Conservation (phyloP, 768 basidiomycete species). For the Coprinellus micaceus region DNA sequence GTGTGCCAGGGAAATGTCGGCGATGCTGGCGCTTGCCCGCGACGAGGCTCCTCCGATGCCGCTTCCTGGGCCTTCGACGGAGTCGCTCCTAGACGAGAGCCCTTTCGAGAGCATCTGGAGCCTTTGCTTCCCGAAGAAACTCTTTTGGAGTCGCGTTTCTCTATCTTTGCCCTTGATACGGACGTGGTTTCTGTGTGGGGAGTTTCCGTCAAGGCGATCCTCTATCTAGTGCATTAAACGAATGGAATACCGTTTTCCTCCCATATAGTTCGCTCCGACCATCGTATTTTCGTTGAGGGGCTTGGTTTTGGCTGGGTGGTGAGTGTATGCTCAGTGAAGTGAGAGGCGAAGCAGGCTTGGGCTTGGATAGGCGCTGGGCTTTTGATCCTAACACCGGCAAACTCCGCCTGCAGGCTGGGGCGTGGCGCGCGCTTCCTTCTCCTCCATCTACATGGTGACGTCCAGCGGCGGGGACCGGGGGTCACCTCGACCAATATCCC, state of each 20-base stretch:
- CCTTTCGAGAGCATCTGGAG: constrained; percentile 49
- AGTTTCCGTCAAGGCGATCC: neutral
- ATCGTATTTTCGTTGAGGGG: constrained; percentile 27
- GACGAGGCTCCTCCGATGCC: constrained; percentile 3
- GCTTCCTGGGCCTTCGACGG: neutral
- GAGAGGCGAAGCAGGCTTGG: no score
- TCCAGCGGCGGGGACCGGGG: no score
- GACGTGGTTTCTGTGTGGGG: constrained; percentile 48
- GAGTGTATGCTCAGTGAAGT: no score
- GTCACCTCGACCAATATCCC: no score
- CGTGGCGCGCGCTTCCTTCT: no score
- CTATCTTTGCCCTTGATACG: constrained; percentile 57
- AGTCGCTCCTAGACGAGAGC: neutral
- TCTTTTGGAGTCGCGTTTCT: constrained; percentile 50
- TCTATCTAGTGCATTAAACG: neutral
- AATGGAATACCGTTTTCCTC: constrained; percentile 54
- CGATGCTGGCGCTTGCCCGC: neutral
- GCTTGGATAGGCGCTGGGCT: no score
- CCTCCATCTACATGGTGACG: no score
- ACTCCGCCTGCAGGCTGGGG: no score
- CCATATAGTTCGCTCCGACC: constrained; percentile 76
- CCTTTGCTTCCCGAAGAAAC: constrained; percentile 58
- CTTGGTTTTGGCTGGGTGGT: no score
- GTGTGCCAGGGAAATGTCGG: constrained; percentile 29
- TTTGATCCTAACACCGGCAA: no score